These are phyloP conservation scores for Lentinula lateritia DNA, from an alignment of 768 basidiomycete genomes.

Conservation along the genomic window DNA sequence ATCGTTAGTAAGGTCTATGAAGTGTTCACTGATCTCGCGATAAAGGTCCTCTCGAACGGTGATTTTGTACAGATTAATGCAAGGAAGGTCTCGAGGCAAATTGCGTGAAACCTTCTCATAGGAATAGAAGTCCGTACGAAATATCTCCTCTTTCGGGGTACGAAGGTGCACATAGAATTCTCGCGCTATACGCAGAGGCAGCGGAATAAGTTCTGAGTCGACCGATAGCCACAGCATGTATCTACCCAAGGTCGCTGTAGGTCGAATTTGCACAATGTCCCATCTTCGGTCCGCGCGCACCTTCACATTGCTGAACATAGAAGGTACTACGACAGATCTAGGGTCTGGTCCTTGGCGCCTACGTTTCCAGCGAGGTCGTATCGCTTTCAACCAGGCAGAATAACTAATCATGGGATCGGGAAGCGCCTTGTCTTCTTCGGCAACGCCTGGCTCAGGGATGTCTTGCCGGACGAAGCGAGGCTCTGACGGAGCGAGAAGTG, in stretches of 20 bases:
- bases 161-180: slow-evolving; percentile 94
- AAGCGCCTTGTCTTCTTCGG: slow-evolving; percentile 30
- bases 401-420: slow-evolving; percentile 68
- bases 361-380: slow-evolving; percentile 74
- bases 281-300: slow-evolving; percentile 65
- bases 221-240: slow-evolving; percentile 87
- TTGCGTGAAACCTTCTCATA: slow-evolving; percentile 69
- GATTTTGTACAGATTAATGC: slow-evolving; percentile 78
- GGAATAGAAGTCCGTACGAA: slow-evolving; percentile 64
- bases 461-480: slow-evolving; percentile 38
- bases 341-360: slow-evolving; percentile 33
- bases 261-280: slow-evolving; percentile 91
- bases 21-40: slow-evolving; percentile 82
- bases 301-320: slow-evolving; percentile 67
- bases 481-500: slow-evolving; percentile 49
- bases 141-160: slow-evolving; percentile 56
- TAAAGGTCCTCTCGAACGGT: slow-evolving; percentile 80
- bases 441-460: slow-evolving; percentile 37
- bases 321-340: slow-evolving; percentile 46
- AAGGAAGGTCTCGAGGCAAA: slow-evolving; percentile 74
- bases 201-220: slow-evolving; percentile 69
- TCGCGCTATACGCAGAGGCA: slow-evolving; percentile 81
- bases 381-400: slow-evolving; percentile 69
- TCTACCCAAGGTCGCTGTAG: slow-evolving; percentile 70
- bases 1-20: slow-evolving; percentile 88